Base-by-base conservation (phyloP, 495 filamentous ascomycete genomes). In the Aspergillus avenaceus region DNA sequence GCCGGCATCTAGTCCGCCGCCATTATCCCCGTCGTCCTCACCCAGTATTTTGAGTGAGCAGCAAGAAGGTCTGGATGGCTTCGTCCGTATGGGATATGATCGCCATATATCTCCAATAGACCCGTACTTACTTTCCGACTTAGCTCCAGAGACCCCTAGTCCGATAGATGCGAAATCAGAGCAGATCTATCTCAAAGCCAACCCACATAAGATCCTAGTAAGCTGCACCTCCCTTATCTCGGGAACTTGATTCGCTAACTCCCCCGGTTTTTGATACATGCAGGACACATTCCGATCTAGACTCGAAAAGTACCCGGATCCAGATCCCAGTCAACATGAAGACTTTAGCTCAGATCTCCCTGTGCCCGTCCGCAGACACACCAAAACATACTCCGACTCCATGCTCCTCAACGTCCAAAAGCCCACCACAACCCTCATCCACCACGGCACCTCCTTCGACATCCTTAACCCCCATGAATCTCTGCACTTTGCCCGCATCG, bases 401-500 rank as follows among this genome's bases (percentile, higher is more conserved):
- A 61, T 64, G 46, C 44, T 72, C 45, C 63, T 60, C 45, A 57
- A 45, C 22, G 46, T 52, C 38, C 28, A 49, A 32, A 43, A 52
- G 34, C 40, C 46, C 41, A 59, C 58, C 11, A 50, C 65, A 32
- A 74, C 67, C 50, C 49, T 76, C 50, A 61, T 65, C 23, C 65
- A 71, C 51, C 61, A 71, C 22, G 73, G 73, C 12, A 57, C 71
- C n/a, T 64, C 62, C 19, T 76, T 76, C 42, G 71, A 76, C 37
- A 76, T 76, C 25, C 38, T 76, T 14, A 76, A 76, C 26, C 73
- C 73, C 21, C 69, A 67, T 44, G 66, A 67, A 45, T 75, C 72
- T 7, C 53, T 73, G 12, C 61, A 69, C 47, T 51, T 70, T 11
- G 58, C 69, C 4, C 63, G 69, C 11, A 72, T 75, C 28, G 68